Base-by-base conservation (phyloP, 139 green algal species). In the Volvox africanus region DNA sequence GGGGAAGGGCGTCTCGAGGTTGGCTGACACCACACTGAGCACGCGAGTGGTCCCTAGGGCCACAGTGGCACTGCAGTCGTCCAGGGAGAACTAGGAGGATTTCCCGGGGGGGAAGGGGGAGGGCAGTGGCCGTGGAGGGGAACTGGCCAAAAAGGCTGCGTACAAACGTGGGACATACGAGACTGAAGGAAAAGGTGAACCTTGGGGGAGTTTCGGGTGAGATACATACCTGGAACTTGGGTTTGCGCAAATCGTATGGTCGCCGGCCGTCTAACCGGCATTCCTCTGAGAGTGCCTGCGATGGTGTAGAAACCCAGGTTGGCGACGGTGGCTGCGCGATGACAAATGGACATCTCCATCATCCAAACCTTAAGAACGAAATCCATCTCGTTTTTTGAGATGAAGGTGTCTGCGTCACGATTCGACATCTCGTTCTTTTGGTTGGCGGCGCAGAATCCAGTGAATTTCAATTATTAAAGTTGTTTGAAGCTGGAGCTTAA, bases 11-110 rank as follows among this genome's bases (percentile, higher is more conserved):
- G 92, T 71, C 19, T 96, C 94, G 69, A 99, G 91, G 32, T 89
- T 81, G 26, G 94, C 97, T 0, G 87, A 92, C 0, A 98, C 93
- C 30, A 95, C 93, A 35, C 95, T 91, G 88, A 97, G 92, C 13
- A 97, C 96, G 0, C 95, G 92, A 12, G 97, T 99, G n/a, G 92
- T 65, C 20, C 97, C 97, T 78, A 98, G 71, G 26, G 69, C 88
- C 61, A 98, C 92, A 16, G 94, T 96, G 65, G 90, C 95, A 26
- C 80, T 92, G 78, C 92, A 93, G 89, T 98, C 96, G 77, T 97
- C 92, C 44, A 91, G 88, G 0, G 93, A 89, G 61, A 95, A 95
- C 93, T 95, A 88, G 83, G 65, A 33, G 12, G 65, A 73, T 55
- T 5, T 55, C 44, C 44, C 44, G 16, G 65, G 65, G 11, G 65